Evolutionary conservation across 805 yeast species (phyloP).

Genomic region (Candida gorgasii): DNA sequence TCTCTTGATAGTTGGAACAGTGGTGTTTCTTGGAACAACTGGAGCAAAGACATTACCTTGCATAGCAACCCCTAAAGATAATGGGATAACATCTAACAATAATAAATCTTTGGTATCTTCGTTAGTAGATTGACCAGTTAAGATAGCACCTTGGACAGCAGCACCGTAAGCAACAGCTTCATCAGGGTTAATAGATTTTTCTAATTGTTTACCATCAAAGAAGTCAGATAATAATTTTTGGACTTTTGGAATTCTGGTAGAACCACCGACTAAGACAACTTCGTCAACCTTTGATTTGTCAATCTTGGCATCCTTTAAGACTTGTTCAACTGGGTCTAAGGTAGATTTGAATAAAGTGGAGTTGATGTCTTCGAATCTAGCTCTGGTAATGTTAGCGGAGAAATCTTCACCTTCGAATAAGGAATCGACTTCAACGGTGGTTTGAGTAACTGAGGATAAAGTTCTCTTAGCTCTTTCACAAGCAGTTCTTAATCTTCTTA

Average conservation of each 20-base stretch:
- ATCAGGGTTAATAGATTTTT: conserved; percentile 51
- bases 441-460: conserved; percentile 49
- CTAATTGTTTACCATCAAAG: conserved; percentile 52
- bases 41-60: conserved; percentile 53
- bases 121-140: conserved; percentile 50
- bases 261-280: conserved; percentile 53
- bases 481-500: conserved; percentile 53
- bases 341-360: conserved; percentile 51
- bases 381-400: conserved; percentile 51
- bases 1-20: conserved; percentile 52
- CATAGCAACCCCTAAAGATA: conserved; percentile 52
- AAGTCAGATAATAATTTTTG: conserved; percentile 51
- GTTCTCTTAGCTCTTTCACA: conserved; percentile 56
- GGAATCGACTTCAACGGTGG: conserved; percentile 52
- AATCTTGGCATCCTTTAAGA: conserved; percentile 47
- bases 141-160: conserved; percentile 53
- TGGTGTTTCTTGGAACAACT: conserved; percentile 53
- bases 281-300: conserved; percentile 44
- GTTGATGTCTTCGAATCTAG: conserved; percentile 52
- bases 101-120: conserved; percentile 52
- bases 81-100: conserved; percentile 52
- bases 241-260: conserved; percentile 54
- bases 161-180: conserved; percentile 56
- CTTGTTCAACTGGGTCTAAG: conserved; percentile 52
- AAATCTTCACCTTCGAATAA: conserved; percentile 52